Percentiles rank a stretch among this genome's conserved stretches.
Conservation (phyloP, 2,329 filamentous ascomycete genomes). For the Aspergillus fijiensis region DNA sequence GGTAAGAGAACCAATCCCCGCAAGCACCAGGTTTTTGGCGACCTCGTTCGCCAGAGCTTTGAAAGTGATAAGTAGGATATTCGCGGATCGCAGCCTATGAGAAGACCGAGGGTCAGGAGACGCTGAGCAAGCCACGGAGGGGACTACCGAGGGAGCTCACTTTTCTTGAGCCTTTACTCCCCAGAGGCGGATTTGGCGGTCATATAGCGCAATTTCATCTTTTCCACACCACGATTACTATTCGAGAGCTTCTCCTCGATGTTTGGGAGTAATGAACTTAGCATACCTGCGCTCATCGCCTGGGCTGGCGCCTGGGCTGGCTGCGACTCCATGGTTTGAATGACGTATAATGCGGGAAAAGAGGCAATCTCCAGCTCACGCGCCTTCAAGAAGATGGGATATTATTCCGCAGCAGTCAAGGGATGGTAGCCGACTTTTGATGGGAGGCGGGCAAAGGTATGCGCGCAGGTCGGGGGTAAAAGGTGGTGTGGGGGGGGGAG, state of each 20-base stretch:
- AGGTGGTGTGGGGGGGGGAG: neutral
- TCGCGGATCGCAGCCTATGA: constrained; percentile 75
- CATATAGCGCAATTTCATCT: constrained; percentile 97
- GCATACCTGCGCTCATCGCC: constrained; percentile 32
- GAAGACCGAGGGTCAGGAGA: constrained; percentile 1
- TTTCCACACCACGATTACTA: constrained; percentile 7
- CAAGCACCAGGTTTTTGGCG: constrained; percentile 94
- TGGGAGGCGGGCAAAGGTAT: too few species aligned
- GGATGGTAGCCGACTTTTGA: neutral
- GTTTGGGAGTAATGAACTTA: neutral
- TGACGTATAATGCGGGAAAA: neutral
- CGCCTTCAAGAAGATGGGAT: too few species aligned
- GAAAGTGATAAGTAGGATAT: constrained; percentile 84
- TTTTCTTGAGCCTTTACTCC: constrained; percentile 89
- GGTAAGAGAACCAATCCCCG: constrained; percentile 86
- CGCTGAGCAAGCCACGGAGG: neutral
- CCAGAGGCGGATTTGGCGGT: constrained; percentile 96
- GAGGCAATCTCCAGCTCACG: neutral
- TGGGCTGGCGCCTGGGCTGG: constrained; percentile 6
- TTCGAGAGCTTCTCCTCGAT: neutral
- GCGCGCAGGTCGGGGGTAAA: neutral
- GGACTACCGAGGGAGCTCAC: constrained; percentile 35
- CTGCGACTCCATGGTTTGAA: constrained; percentile 14
- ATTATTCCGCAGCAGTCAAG: neutral
- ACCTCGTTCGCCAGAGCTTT: constrained; percentile 89